Conservation (phyloP, 2,329 filamentous ascomycete species). For the Helminthosporium solani region DNA sequence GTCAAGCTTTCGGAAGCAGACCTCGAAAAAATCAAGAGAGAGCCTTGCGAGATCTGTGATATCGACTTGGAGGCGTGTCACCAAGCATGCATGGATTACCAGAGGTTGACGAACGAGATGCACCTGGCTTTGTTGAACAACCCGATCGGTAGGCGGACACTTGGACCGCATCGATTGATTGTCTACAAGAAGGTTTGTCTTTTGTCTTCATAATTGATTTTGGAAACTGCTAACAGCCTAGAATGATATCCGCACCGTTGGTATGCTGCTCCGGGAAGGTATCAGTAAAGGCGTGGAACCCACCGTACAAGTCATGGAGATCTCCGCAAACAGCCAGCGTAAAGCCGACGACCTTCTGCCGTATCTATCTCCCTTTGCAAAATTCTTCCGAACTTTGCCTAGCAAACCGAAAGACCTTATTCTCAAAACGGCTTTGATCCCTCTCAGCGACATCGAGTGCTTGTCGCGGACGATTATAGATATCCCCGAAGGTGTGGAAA, state of each 20-base stretch:
- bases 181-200: slow-evolving; percentile 67
- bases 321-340: slow-evolving; percentile 68
- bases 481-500: slow-evolving; percentile 46
- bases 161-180: slow-evolving; percentile 72
- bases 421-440: slow-evolving; percentile 67
- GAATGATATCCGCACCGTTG: slow-evolving; percentile 79
- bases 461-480: slow-evolving; percentile 69
- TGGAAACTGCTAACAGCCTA: slow-evolving; percentile 40
- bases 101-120: slow-evolving; percentile 75
- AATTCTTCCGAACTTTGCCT: slow-evolving; percentile 67
- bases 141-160: slow-evolving; percentile 79
- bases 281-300: slow-evolving; percentile 66
- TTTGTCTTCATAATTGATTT: neutral
- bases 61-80: slow-evolving; percentile 78
- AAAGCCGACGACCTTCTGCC: slow-evolving; percentile 85
- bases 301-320: slow-evolving; percentile 74
- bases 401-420: slow-evolving; percentile 66
- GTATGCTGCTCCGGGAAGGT: slow-evolving; percentile 77
- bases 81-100: slow-evolving; percentile 75
- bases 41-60: slow-evolving; percentile 80
- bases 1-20: slow-evolving; percentile 91
- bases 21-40: slow-evolving; percentile 83
- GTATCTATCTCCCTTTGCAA: slow-evolving; percentile 71
- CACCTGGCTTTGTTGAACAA: slow-evolving; percentile 75
- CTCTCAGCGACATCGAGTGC: slow-evolving; percentile 78